A percentile compares a stretch with the other conserved stretches of the same genome.
phyloP scores from a whole-genome alignment of 345 rosid genomes.

The Linum trigynum region DNA sequence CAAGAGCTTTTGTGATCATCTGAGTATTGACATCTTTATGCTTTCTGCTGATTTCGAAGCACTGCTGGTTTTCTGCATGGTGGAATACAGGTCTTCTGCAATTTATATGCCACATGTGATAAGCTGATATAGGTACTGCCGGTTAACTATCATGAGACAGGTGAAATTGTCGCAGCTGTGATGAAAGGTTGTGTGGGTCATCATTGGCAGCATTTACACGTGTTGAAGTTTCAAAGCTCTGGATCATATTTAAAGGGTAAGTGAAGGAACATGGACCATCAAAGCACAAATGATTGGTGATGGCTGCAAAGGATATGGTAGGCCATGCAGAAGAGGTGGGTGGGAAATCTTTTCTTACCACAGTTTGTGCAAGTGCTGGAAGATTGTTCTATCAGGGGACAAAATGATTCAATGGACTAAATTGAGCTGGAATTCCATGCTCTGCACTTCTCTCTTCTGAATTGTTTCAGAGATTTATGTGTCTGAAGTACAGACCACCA shows the following conservation, averaged over 20 bases:
- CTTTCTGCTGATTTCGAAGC: constrained; percentile 18
- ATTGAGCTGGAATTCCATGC: neutral
- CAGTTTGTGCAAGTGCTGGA: constrained; percentile 8
- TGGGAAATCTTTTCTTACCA: constrained; percentile 14
- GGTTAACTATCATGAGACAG: constrained; percentile 8
- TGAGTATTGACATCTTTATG: constrained; percentile 7
- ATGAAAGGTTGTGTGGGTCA: constrained; percentile 3
- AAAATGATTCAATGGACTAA: neutral
- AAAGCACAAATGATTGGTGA: constrained; percentile 15
- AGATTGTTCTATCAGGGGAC: constrained; percentile 10
- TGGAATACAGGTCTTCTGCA: constrained; percentile 22
- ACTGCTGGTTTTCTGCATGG: constrained; percentile 26
- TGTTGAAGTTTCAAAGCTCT: constrained; percentile 9
- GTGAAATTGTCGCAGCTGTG: neutral
- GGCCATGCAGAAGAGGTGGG: constrained; percentile 25
- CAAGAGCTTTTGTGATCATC: constrained; percentile 7
- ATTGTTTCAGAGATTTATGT: neutral
- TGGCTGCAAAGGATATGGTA: constrained; percentile 17
- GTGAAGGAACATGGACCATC: constrained; percentile 13
- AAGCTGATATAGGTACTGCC: constrained; percentile 4
- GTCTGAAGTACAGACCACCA: neutral
- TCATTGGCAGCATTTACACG: neutral
- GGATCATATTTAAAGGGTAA: constrained; percentile 10
- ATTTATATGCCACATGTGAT: constrained; percentile 13
- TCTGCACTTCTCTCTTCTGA: neutral